Evolutionary conservation across 257 asterid genomes (phyloP), one percentile per base, ranked within the genome.

Genomic region (Primulina eburnea): DNA sequence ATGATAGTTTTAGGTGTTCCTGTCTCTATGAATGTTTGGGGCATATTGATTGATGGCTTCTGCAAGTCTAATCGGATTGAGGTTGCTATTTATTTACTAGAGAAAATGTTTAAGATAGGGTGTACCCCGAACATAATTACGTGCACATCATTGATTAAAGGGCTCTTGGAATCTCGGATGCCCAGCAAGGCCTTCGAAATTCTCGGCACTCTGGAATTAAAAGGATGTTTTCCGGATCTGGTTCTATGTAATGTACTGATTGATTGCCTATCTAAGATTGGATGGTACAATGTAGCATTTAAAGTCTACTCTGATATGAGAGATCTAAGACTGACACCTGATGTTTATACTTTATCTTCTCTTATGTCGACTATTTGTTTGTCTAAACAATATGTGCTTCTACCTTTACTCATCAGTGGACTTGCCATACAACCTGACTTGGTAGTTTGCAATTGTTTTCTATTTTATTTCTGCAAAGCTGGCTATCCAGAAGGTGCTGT

Each of bases 171-270:
- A 70, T 78, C 82, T 52, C 67, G 56, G 16, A 82, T 75, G 84
- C 84, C 87, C 20, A 75, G 35, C 52, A 76, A 81, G 75, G 97
- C 97, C 33, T 82, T 80, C 65, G 83, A 79, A 71, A 85, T 90
- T 66, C 79, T 88, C 62, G 43, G 65, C 38, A 52, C 62, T 32
- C 75, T 90, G 71, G 84, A 86, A 72, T 72, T 81, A 18, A 84
- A 74, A 62, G 94, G 89, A 26, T 86, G 84, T 74, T 76, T 78
- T 43, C 92, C 90, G 6, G 94, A 90, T 83, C 76, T 90, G 76
- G 79, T 85, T 75, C 90, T 90, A 50, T 88, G 82, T 73, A 90
- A 90, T 65, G 89, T 90, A 29, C 68, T 90, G 67, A 90, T 90
- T 59, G 88, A 90, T 73, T 75, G 90, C 70, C 82, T 86, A 70